Evolutionary conservation across 768 basidiomycete genomes (phyloP), one percentile per base, ranked within the genome.

Genomic region (Amanita pallidorosea): DNA sequence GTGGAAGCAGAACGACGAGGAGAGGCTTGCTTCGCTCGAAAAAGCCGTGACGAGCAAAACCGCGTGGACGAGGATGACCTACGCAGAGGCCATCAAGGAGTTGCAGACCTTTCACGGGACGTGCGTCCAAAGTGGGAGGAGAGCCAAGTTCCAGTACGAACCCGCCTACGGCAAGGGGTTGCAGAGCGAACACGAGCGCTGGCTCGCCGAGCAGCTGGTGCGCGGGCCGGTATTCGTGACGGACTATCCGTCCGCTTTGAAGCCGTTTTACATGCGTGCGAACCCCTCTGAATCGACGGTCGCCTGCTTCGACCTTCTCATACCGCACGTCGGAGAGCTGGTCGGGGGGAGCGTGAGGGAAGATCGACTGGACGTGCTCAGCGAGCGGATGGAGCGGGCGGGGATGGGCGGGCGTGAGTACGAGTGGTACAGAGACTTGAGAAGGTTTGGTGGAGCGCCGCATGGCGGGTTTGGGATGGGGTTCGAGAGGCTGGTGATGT

Each of bases 401-500:
- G 62, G 64, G 18, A 52, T 67, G 56, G 58, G 57, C 29, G 65
- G 71, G 38, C 62, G 81, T 56, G 67, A 74, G 44, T 75, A 73
- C 54, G 63, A 65, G 40, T 89, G 87, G 88, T 99, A 99, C 65
- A 54, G 82, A 46, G 92, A 96, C 57, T 62, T 96, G 56, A 72
- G 95, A 53, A 74, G 73, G 59, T 94, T 77, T 58, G 96, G 96
- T 8, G 84, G 85, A 15, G 85, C 88, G 17, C 88, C 91, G 2
- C 95, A 97, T 65, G 93, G 88, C 13, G 96, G 96, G 13, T 98
- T 92, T 66, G 96, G 96, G 5, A 73, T 98, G 71, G 96, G 96
- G 2, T 96, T 95, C 60, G 96, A 99, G 65, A 71, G 96, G 54
- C 70, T 96, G 17, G 73, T 98, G 15, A 79, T 81, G 40, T 95